Conservation (phyloP, 2,329 filamentous ascomycete species). For the Hypoxylon sp. region DNA sequence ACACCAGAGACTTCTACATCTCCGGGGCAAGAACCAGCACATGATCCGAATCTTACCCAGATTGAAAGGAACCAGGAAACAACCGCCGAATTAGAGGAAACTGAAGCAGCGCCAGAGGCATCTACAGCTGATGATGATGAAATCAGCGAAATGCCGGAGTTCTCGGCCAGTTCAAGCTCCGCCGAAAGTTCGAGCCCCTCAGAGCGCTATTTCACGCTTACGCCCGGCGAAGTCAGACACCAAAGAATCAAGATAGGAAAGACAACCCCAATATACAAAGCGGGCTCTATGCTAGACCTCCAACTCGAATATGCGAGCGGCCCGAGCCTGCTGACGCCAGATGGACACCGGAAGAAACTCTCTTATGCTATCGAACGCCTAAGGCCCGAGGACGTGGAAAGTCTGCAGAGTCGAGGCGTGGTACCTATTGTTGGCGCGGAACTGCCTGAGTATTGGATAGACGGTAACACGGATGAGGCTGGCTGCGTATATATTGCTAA, state of each 20-base stretch:
- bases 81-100: not conserved
- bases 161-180: not conserved
- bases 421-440: constrained; percentile 4
- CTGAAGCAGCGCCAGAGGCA: not conserved
- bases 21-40: not conserved
- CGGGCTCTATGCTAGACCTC: constrained; percentile 27
- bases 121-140: not conserved
- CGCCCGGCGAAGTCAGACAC: not conserved
- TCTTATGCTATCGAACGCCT: constrained; percentile 16
- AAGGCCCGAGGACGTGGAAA: not conserved
- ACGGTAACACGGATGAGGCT: constrained; percentile 9
- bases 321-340: not conserved
- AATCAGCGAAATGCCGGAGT: not conserved
- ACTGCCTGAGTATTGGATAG: constrained; percentile 15
- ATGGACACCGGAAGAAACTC: constrained; percentile 11
- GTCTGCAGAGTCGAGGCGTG: not conserved
- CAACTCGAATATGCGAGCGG: constrained; percentile 34
- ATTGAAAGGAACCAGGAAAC: not conserved
- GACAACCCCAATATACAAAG: constrained; percentile 25
- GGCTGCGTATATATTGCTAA: constrained; percentile 27
- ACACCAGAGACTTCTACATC: not conserved
- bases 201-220: not conserved
- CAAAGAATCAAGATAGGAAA: constrained; percentile 3
- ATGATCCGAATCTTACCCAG: not conserved
- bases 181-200: not conserved